phyloP scores from a whole-genome alignment of 352 stramenopile species.

The Phytophthora podocarpi region DNA sequence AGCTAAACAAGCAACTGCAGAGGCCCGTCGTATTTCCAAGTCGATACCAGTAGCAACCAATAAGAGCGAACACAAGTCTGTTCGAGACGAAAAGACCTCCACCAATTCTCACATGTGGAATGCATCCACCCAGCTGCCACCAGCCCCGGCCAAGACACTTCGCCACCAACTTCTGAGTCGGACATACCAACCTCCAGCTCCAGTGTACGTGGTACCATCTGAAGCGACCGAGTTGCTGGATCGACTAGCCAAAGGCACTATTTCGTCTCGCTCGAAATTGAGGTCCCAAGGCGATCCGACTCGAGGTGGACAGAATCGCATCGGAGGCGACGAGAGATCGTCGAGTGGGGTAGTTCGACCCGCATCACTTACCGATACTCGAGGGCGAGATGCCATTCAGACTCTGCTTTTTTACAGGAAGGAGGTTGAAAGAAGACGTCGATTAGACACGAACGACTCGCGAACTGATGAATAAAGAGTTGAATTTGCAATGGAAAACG shows the following conservation, averaged over 20 bases:
- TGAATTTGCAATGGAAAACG: no score
- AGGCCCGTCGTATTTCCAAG: not conserved
- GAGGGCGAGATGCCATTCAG: constrained; percentile 58
- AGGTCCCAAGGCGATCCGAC: not conserved
- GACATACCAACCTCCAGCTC: constrained; percentile 52
- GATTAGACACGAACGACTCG: constrained; percentile 20
- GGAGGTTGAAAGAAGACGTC: constrained; percentile 66
- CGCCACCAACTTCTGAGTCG: constrained; percentile 66
- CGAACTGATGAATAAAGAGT: constrained; percentile 1
- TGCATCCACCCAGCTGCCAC: constrained; percentile 52
- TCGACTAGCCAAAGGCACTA: constrained; percentile 55
- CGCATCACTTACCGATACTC: constrained; percentile 26
- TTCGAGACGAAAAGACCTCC: constrained; percentile 4
- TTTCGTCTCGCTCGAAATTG: constrained; percentile 61
- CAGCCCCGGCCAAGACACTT: constrained; percentile 37
- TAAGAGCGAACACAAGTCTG: not conserved
- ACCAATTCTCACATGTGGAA: constrained; percentile 45
- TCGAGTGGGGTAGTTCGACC: not conserved
- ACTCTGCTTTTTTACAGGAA: constrained; percentile 64
- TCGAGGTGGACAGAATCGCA: not conserved
- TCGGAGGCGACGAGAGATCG: not conserved
- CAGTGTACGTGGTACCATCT: constrained; percentile 39
- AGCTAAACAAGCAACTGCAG: constrained; percentile 1
- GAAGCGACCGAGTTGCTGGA: constrained; percentile 42
- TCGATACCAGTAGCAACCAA: constrained; percentile 4